Percentiles rank a stretch among this genome's conserved stretches.
phyloP scores from a whole-genome alignment of 208 protist genomes.

The Crithidia sp. region DNA sequence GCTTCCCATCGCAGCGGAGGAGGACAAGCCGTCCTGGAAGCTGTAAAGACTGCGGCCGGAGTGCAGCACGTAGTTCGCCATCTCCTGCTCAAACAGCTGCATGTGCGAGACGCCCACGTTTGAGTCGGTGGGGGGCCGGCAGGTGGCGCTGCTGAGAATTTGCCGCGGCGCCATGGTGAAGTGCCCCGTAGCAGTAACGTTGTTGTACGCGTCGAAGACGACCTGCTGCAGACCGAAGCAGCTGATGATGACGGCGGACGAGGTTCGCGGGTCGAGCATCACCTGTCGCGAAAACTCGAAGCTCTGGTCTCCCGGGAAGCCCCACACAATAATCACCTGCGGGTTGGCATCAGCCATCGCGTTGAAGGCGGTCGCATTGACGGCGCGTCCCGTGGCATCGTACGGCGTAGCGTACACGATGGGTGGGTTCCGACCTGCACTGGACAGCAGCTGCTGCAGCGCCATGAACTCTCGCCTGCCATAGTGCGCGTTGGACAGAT shows the following conservation, averaged over 20 bases:
- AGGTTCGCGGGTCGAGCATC: slow-evolving; percentile 39
- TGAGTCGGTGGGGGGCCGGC: slow-evolving; percentile 29
- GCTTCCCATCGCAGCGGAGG: background rate
- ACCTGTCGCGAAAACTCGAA: slow-evolving; percentile 32
- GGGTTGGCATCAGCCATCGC: slow-evolving; percentile 45
- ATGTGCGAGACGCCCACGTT: slow-evolving; percentile 35
- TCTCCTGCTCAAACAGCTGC: slow-evolving; percentile 36
- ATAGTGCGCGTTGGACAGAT: slow-evolving; percentile 41
- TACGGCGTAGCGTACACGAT: slow-evolving; percentile 33
- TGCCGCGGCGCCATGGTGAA: slow-evolving; percentile 16
- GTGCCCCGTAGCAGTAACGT: background rate
- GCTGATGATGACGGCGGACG: slow-evolving; percentile 35
- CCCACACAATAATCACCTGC: slow-evolving; percentile 57
- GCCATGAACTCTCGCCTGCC: slow-evolving; percentile 35
- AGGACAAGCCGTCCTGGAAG: background rate
- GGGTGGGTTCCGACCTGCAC: slow-evolving; percentile 6
- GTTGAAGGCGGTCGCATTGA: slow-evolving; percentile 37
- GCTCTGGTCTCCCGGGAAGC: slow-evolving; percentile 27
- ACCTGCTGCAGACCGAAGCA: slow-evolving; percentile 29
- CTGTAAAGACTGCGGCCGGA: slow-evolving; percentile 1
- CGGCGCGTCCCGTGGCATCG: background rate
- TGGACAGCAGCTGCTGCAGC: slow-evolving; percentile 7
- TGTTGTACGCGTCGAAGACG: slow-evolving; percentile 23
- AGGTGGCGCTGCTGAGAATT: slow-evolving; percentile 43
- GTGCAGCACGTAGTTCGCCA: slow-evolving; percentile 13